phyloP scores from a whole-genome alignment of 371 early-diverging fungal genomes.

The Mucor lusitanicus region DNA sequence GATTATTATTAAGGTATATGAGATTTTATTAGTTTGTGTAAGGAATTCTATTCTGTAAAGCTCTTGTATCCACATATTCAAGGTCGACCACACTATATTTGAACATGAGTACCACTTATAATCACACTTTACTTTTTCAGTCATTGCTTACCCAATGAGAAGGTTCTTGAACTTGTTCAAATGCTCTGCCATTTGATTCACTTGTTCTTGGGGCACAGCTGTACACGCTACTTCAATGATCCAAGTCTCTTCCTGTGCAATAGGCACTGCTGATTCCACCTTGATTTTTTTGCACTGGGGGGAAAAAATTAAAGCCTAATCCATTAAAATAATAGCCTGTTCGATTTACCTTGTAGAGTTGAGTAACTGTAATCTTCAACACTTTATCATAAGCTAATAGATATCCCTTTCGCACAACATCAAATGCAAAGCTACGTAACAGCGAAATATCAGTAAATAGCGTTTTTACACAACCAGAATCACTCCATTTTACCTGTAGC shows the following conservation, averaged over 20 bases:
- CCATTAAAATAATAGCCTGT: too few relatives aligned
- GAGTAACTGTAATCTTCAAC: slow-evolving; percentile 41
- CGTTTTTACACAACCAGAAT: neutral
- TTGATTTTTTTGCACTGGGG: slow-evolving; percentile 40
- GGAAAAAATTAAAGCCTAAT: neutral
- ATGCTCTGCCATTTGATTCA: slow-evolving; percentile 52
- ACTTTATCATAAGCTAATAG: slow-evolving; percentile 42
- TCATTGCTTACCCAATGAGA: slow-evolving; percentile 39
- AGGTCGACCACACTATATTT: slow-evolving; percentile 41
- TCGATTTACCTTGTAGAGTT: slow-evolving; percentile 39
- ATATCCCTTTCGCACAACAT: slow-evolving; percentile 49
- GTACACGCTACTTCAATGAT: slow-evolving; percentile 46
- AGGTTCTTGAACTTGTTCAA: slow-evolving; percentile 40
- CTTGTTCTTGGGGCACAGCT: slow-evolving; percentile 49
- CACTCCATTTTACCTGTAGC: slow-evolving; percentile 33
- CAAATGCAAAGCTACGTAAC: slow-evolving; percentile 44
- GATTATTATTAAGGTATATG: neutral
- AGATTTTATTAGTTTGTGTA: slow-evolving; percentile 25
- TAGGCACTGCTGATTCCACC: slow-evolving; percentile 29
- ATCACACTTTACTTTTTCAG: neutral
- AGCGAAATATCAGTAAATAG: too few relatives aligned
- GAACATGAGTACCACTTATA: neutral
- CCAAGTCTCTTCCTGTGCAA: slow-evolving; percentile 41
- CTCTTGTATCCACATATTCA: slow-evolving; percentile 52
- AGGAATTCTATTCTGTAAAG: slow-evolving; percentile 49